These are phyloP conservation scores for Coprinellus aureogranulatus DNA, from an alignment of 768 basidiomycete genomes.

Conservation along the genomic window DNA sequence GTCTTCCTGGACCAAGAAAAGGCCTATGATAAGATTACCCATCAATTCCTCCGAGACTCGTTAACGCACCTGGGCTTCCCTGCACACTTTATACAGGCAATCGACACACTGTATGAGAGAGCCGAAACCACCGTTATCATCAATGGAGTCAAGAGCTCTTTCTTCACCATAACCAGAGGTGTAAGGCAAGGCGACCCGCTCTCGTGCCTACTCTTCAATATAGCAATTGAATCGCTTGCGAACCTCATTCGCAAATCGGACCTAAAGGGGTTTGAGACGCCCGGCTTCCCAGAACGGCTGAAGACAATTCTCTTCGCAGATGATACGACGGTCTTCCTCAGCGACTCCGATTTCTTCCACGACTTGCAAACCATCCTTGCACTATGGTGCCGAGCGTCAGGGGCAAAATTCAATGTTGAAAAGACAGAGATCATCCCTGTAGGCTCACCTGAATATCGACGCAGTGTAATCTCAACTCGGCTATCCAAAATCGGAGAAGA, in stretches of 20 bases:
- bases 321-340: conserved; percentile 37
- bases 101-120: conserved; percentile 26
- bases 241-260: conserved; percentile 24
- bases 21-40: conserved; percentile 33
- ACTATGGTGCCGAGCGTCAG: conserved; percentile 37
- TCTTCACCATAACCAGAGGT: conserved; percentile 29
- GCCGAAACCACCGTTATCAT: conserved; percentile 30
- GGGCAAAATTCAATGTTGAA: conserved; percentile 38
- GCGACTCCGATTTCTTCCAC: conserved; percentile 26
- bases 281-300: conserved; percentile 16
- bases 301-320: conserved; percentile 38
- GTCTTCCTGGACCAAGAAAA: conserved; percentile 36
- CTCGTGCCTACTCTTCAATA: conserved; percentile 36
- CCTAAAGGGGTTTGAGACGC: conserved; percentile 25
- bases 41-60: conserved; percentile 25
- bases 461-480: background rate
- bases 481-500: conserved; percentile 4
- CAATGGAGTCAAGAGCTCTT: conserved; percentile 28
- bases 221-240: conserved; percentile 40
- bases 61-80: conserved; percentile 19
- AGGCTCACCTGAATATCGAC: conserved; percentile 20
- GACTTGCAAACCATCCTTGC: conserved; percentile 25
- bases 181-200: conserved; percentile 37
- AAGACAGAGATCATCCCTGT: conserved; percentile 42
- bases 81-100: conserved; percentile 18